Base-by-base conservation (phyloP, 2,329 filamentous ascomycete species). In the Colletotrichum caudatum region DNA sequence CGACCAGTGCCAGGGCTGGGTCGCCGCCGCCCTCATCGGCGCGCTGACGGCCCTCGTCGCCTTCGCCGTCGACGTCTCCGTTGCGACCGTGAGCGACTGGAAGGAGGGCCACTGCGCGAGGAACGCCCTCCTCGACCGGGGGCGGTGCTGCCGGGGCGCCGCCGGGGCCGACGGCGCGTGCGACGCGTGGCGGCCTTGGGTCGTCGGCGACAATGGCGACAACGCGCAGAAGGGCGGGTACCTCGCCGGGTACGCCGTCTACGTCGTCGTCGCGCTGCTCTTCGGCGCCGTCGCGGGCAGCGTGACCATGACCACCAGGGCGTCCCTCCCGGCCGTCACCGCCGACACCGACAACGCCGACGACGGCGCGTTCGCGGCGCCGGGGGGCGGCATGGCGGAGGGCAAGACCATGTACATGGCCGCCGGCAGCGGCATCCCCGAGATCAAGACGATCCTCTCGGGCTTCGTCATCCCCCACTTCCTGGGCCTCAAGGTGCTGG, bases 391-490 rank as follows among this genome's bases (percentile, higher is more conserved):
- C 20, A 12, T 54, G 48, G 29, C 12, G 3, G 60, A 59, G 1
- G 85, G 83, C 0, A 90, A 89, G 76, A 81, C 78, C 5, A 88
- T 89, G 82, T 90, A 88, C 75, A 87, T 89, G 85, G 87, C 87
- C 4, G 85, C 87, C 44, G 88, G 88, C 7, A 85, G 82, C 70
- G 88, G 88, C 0, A 90, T 90, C 44, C 88, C 88, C 0, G 88
- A 90, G 77, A 89, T 90, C 80, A 90, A 90, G 77, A 89, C 87
- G 1, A 87, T 90, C 50, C 78, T 90, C 2, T 88, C 86, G 4
- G 88, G 88, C n/a, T 90, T 90, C 76, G 85, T 87, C 18, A 89
- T 90, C 56, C 87, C 87, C 1, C 82, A 86, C 57, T 88, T 89
- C 72, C 82, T 90, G 2, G 84, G 85, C 69, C 79, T 88, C 73